Conservation (phyloP, 1,284 basidiomycete genomes). For the Ceraceosorus guamensis region DNA sequence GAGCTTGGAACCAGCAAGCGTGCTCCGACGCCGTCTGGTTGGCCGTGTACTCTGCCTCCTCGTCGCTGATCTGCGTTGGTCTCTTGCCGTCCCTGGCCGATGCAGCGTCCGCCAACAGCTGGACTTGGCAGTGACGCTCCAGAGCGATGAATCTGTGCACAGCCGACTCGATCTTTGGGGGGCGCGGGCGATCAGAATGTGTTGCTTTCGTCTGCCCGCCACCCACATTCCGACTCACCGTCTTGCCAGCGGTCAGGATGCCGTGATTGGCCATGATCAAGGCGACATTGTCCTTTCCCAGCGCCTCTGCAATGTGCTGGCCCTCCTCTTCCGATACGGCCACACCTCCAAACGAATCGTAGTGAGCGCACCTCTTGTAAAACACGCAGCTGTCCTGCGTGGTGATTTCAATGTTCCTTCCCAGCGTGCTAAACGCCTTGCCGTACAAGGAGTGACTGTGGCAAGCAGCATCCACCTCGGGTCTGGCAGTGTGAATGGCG, state of each 20-base stretch:
- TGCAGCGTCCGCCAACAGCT: conserved; percentile 55
- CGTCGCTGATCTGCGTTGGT: conserved; percentile 32
- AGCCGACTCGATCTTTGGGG: too few relatives aligned
- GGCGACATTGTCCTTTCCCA: conserved; percentile 54
- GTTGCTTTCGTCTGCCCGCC: too few relatives aligned
- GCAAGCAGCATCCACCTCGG: conserved; percentile 60
- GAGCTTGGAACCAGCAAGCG: conserved; percentile 32
- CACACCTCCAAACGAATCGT: conserved; percentile 55
- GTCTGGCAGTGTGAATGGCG: conserved; percentile 58
- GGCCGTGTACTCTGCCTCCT: conserved; percentile 38
- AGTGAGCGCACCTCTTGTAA: conserved; percentile 42
- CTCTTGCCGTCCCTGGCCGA: conserved; percentile 24
- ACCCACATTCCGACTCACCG: too few relatives aligned
- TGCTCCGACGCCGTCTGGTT: conserved; percentile 26
- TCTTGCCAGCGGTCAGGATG: conserved; percentile 53
- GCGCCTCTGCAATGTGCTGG: conserved; percentile 55
- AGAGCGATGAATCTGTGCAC: conserved; percentile 48
- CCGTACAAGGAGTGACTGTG: conserved; percentile 60
- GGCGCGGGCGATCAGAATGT: too few relatives aligned
- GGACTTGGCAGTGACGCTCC: conserved; percentile 52
- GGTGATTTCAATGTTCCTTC: conserved; percentile 55
- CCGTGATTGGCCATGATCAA: conserved; percentile 56
- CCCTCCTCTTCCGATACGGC: conserved; percentile 60
- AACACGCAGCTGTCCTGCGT: conserved; percentile 49
- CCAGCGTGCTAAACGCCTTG: conserved; percentile 59